Base-by-base conservation (phyloP, 2,329 filamentous ascomycete genomes). In the Calonectria pteridis region DNA sequence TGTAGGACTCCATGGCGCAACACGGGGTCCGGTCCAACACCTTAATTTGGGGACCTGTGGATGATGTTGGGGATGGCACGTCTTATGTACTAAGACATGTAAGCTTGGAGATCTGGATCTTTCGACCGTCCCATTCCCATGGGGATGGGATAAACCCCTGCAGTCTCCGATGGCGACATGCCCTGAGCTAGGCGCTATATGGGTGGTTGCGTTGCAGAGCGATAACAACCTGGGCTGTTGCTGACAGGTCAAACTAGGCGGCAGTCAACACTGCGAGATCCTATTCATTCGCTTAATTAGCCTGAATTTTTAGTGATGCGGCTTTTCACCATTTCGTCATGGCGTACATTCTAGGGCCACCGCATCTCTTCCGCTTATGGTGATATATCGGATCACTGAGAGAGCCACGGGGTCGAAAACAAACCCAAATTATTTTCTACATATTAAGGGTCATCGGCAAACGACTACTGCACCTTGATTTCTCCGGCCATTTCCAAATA, bases 1-100 rank as follows among this genome's bases (percentile, higher is more conserved):
- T 81, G 72, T 80, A 78, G 10, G 62, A 62, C n/a, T 68, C 64
- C 79, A 80, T 80, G 37, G 26, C 28, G 11, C 28, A 16, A 35
- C 59, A 26, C 28, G 20, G 7, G 20, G 43, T 33, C 28, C 40
- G 26, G 37, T 28, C n/a, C 55, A 35, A 9, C 14, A 6, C 37
- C 20, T 40, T 7, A 7, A 40, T 28, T 11, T 20, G 35, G 26
- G 55, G 10, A 11, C 31, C 33, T 10, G 23, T 16, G 18, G 3
- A 18, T 18, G 35, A 28, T 16, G 6, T 16, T n/a, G 16, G 37
- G 55, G 14, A 6, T 7, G n/a, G 35, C 14, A 14, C 6, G 14
- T 23, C 33, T 58, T 62, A 62, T 40, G 6, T 55, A 40, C 23
- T 16, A 23, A 13, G 9, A 40, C 4, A 2, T 6, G n/a, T 3